A percentile compares a stretch with the other conserved stretches of the same genome.
These are phyloP conservation scores for Leccinum broughii DNA, from an alignment of 768 basidiomycete species.

Conservation along the genomic window DNA sequence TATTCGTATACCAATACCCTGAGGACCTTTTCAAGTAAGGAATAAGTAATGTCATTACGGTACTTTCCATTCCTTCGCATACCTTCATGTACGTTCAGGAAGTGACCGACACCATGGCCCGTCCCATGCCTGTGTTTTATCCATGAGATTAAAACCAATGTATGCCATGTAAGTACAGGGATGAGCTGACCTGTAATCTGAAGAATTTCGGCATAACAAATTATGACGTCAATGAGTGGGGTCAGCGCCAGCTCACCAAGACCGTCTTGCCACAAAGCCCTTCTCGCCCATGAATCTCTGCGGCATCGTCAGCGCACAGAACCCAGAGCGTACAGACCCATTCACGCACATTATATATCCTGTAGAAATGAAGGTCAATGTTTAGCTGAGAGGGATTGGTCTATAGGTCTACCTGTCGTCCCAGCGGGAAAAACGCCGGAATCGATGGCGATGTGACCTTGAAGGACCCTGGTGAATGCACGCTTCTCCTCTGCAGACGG, in stretches of 20 bases:
- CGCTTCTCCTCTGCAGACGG: slow-evolving; percentile 82
- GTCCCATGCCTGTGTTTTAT: slow-evolving; percentile 70
- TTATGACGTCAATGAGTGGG: neutral
- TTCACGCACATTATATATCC: slow-evolving; percentile 56
- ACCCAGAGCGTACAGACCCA: neutral
- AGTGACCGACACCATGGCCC: slow-evolving; percentile 94
- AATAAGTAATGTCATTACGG: slow-evolving; percentile 6
- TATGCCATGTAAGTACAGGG: neutral
- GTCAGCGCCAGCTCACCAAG: slow-evolving; percentile 52
- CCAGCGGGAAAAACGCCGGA: slow-evolving; percentile 78
- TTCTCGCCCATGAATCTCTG: slow-evolving; percentile 81
- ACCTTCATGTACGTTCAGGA: slow-evolving; percentile 91
- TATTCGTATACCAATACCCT: slow-evolving; percentile 51
- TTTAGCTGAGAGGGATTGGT: neutral
- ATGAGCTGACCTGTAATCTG: slow-evolving; percentile 56
- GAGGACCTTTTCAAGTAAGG: slow-evolving; percentile 44
- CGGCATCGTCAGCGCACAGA: slow-evolving; percentile 2
- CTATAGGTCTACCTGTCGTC: slow-evolving; percentile 56
- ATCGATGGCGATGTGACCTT: slow-evolving; percentile 91
- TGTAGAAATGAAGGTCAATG: slow-evolving; percentile 20
- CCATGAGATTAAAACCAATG: slow-evolving; percentile 6
- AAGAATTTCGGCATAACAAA: neutral
- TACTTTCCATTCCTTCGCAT: neutral
- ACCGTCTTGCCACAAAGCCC: slow-evolving; percentile 83
- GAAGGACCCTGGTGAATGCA: slow-evolving; percentile 88